Conservation (phyloP, 441 rosid species). For the Syzygium malaccense region DNA sequence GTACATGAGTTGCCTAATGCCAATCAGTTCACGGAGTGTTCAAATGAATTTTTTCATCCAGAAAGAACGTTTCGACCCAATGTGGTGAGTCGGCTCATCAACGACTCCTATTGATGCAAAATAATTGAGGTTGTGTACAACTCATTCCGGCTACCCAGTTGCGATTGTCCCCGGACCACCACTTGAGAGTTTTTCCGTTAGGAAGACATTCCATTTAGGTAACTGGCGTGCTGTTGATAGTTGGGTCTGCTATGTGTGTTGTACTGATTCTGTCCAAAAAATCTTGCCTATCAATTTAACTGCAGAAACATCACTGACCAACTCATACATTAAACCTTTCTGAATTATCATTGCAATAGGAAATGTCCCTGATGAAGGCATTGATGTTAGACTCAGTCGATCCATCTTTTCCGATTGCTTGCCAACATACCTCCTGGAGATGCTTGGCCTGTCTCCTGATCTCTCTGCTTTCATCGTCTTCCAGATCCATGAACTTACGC, state of each 20-base stretch:
- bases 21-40: background rate
- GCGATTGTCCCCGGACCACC: too few relatives aligned
- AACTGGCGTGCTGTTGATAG: too few relatives aligned
- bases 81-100: background rate
- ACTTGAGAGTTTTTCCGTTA: too few relatives aligned
- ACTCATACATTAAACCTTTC: background rate
- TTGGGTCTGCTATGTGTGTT: background rate
- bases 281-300: too few relatives aligned
- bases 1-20: background rate
- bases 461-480: slow-evolving; percentile 13
- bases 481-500: slow-evolving; percentile 24
- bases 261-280: too few relatives aligned
- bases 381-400: slow-evolving; percentile 17
- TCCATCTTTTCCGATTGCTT: slow-evolving; percentile 16
- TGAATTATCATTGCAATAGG: background rate
- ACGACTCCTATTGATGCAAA: too few relatives aligned
- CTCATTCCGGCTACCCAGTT: too few relatives aligned
- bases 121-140: too few relatives aligned
- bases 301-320: too few relatives aligned
- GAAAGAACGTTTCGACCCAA: background rate
- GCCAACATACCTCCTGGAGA: slow-evolving; percentile 6
- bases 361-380: slow-evolving; percentile 12
- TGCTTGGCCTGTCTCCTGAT: slow-evolving; percentile 16
- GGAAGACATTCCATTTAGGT: too few relatives aligned
- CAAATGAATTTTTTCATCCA: background rate